phyloP scores from a whole-genome alignment of 192 early-diverging fungal species.

The Obelidium mucronatum region DNA sequence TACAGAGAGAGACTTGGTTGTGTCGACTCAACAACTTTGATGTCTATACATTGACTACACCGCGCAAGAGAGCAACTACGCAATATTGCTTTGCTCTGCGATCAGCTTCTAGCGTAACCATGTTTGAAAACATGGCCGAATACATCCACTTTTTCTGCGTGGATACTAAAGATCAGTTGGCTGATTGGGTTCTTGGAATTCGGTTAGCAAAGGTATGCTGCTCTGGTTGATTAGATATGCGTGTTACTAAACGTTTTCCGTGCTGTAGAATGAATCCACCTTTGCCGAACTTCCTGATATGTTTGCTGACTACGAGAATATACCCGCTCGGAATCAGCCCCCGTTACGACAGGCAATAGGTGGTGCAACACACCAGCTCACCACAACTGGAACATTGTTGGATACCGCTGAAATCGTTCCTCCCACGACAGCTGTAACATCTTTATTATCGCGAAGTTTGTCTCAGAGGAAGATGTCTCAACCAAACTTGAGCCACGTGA shows the following conservation, averaged over 20 bases:
- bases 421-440: not conserved
- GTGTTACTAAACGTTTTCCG: not conserved
- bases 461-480: not conserved
- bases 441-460: too few species aligned
- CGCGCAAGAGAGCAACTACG: constrained; percentile 75
- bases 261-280: constrained; percentile 43
- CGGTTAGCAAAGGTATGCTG: constrained; percentile 70
- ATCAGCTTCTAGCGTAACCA: constrained; percentile 75
- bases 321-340: constrained; percentile 37
- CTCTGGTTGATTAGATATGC: not conserved
- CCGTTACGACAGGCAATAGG: not conserved
- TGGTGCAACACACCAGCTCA: too few species aligned
- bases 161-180: constrained; percentile 67
- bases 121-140: constrained; percentile 87
- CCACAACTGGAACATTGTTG: too few species aligned
- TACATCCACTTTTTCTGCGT: constrained; percentile 79
- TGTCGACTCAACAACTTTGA: constrained; percentile 77
- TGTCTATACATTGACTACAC: constrained; percentile 77
- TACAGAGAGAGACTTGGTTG: constrained; percentile 41
- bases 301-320: constrained; percentile 49
- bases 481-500: not conserved
- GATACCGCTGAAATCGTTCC: too few species aligned
- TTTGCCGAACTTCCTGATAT: constrained; percentile 53
- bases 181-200: constrained; percentile 78
- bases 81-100: constrained; percentile 85